Base-by-base conservation (phyloP, 2,329 filamentous ascomycete species). In the Diplodia mutila region DNA sequence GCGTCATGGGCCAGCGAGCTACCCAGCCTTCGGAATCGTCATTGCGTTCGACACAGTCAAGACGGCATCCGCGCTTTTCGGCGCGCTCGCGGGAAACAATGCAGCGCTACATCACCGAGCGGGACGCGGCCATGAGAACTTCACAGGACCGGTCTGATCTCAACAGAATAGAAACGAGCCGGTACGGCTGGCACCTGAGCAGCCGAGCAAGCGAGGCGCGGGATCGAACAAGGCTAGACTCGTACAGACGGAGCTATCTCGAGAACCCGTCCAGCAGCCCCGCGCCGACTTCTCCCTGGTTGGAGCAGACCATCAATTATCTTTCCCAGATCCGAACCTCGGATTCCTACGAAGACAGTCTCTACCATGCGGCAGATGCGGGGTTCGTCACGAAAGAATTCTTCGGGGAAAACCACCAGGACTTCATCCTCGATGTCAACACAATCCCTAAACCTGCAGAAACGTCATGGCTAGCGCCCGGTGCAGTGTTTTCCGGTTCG, bases 301-400 rank as follows among this genome's bases (percentile, higher is more conserved):
- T 90, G 63, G 86, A 88, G 72, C 84, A 86, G 70, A 85, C 86
- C 1, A 85, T 90, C 72, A 84, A 83, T 71, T 90, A 90, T 74
- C 81, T 90, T 18, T 85, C 87, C 66, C 82, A 83, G 64, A 79
- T 90, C 69, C 85, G 87, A 18, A 80, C 81, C 65, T 86, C 84
- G 34, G 81, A 76, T 66, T 82, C 81, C 14, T 81, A 85, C 63
- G 83, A 87, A 69, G 86, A 89, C 69, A 85, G 84, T 69, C 76
- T 87, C 21, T 80, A 80, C 42, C 81, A 80, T 21, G 86, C 85
- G 16, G 82, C 84, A 5, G 85, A 85, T 32, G 82, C 82, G 29
- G 84, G 84, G 14, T 82, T 89, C 66, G 79, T 84, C 23, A 81
- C 78, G 25, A 82, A 85, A 68, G 85, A 86, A 69, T 83, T 85